Base-by-base conservation (phyloP, 2,329 filamentous ascomycete species). In the Ophiostoma sp. region DNA sequence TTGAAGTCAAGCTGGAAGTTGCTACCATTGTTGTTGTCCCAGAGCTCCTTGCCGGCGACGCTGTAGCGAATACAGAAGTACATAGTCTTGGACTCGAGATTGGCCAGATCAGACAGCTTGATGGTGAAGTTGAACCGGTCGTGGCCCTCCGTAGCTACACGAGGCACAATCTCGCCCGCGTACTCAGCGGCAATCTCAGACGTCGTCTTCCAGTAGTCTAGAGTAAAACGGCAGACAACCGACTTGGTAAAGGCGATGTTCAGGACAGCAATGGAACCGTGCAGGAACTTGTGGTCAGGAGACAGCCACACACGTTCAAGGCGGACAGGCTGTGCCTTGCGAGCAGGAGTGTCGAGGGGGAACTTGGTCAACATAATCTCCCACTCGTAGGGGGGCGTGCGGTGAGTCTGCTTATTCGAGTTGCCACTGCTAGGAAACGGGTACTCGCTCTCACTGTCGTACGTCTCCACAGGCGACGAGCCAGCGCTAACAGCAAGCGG, bases 121-220 rank as follows among this genome's bases (percentile, higher is more conserved):
- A 99, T 96, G 77, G 87, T 92, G 79, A 99, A 99, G 75, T 89
- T 91, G 81, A 99, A 99, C 52, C 92, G 87, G 77, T 99, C 95
- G 73, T 89, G 89, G 64, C 89, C 87, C 36, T 85, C 80, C 3
- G 81, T 81, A 5, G 78, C 78, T 58, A 89, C 86, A 73, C 86
- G 86, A 41, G 87, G 86, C 60, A 87, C 86, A 63, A 94, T 85
- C 78, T 95, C 91, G 71, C 91, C 86, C 76, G 88, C 89, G 80
- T 87, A 99, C 74, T 97, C 93, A n/a, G 92, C 94, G 49, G 85
- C 84, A 1, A 98, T 90, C 76, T 99, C 95, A 0, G 95, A 99
- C 0, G 93, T 96, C 0, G 95, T 99, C 83, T 96, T 97, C 95
- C 95, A 99, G 80, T 96, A 95, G 78, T 99, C 95, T 64, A 97